A percentile compares a stretch with the other conserved stretches of the same genome.
phyloP scores from a whole-genome alignment of 345 rosid species.

The Brassica rapa region DNA sequence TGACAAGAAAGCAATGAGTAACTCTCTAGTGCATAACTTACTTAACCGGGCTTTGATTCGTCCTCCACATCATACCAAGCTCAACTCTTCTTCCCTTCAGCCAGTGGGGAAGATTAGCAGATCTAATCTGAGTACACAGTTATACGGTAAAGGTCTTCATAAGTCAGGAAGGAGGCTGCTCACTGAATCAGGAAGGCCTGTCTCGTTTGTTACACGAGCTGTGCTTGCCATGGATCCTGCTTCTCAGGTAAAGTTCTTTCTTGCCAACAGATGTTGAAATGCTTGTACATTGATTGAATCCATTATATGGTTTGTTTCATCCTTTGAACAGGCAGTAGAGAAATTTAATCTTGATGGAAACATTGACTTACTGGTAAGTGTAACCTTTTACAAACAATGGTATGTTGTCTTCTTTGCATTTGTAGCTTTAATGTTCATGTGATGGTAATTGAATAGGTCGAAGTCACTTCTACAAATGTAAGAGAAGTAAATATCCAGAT shows the following conservation, averaged over 20 bases:
- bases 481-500: slow-evolving; percentile 63
- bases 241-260: slow-evolving; percentile 54
- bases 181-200: slow-evolving; percentile 43
- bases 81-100: slow-evolving; percentile 51
- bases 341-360: slow-evolving; percentile 81
- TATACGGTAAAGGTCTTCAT: slow-evolving; percentile 52
- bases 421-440: slow-evolving; percentile 8
- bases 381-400: slow-evolving; percentile 17
- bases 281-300: too few relatives aligned
- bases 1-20: slow-evolving; percentile 70
- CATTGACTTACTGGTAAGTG: slow-evolving; percentile 74
- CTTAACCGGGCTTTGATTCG: slow-evolving; percentile 61
- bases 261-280: too few relatives aligned
- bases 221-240: slow-evolving; percentile 72
- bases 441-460: slow-evolving; percentile 58
- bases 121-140: slow-evolving; percentile 43
- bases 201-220: slow-evolving; percentile 55
- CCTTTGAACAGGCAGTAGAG: slow-evolving; percentile 58
- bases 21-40: slow-evolving; percentile 29
- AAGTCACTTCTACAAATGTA: slow-evolving; percentile 48
- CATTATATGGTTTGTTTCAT: slow-evolving; percentile 29
- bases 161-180: slow-evolving; percentile 39
- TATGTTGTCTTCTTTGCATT: slow-evolving; percentile 7
- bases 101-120: slow-evolving; percentile 40
- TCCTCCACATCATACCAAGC: slow-evolving; percentile 66